These are phyloP conservation scores for Xylariales sp. DNA, from an alignment of 2,329 filamentous ascomycete species.

Conservation along the genomic window DNA sequence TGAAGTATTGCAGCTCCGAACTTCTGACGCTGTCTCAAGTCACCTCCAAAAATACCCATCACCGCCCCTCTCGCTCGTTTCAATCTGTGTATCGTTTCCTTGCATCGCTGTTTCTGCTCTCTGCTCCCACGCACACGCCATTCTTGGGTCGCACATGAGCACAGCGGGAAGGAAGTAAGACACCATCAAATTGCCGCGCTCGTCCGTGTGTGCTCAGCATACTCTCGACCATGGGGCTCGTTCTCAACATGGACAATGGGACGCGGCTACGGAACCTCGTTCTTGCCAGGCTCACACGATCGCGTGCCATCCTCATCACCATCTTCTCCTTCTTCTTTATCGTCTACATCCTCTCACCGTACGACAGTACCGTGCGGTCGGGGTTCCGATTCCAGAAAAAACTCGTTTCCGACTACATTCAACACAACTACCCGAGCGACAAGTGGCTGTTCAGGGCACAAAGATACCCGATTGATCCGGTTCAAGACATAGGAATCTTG, in stretches of 20 bases:
- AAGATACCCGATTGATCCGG: conserved; percentile 38
- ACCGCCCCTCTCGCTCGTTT: neutral
- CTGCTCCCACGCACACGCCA: neutral
- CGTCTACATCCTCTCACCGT: conserved; percentile 23
- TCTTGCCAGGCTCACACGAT: conserved; percentile 19
- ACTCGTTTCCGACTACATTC: conserved; percentile 23
- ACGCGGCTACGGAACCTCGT: conserved; percentile 7
- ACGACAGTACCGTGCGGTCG: conserved; percentile 23
- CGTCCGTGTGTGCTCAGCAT: neutral
- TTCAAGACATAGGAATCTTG: conserved; percentile 44
- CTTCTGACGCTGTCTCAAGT: too few species aligned
- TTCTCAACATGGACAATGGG: conserved; percentile 5
- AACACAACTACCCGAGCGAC: conserved; percentile 29
- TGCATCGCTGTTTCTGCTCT: neutral
- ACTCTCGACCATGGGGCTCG: conserved; percentile 9
- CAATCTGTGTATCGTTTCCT: neutral
- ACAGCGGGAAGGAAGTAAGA: neutral
- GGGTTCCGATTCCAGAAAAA: conserved; percentile 26
- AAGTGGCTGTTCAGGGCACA: conserved; percentile 36
- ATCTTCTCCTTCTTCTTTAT: conserved; percentile 21
- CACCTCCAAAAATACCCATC: too few species aligned
- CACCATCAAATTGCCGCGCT: neutral
- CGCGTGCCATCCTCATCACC: conserved; percentile 22
- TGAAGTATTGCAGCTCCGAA: too few species aligned
- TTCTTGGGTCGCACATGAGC: neutral